Evolutionary conservation across 2,329 filamentous ascomycete species (phyloP).

Genomic region (Ascochyta pisi): DNA sequence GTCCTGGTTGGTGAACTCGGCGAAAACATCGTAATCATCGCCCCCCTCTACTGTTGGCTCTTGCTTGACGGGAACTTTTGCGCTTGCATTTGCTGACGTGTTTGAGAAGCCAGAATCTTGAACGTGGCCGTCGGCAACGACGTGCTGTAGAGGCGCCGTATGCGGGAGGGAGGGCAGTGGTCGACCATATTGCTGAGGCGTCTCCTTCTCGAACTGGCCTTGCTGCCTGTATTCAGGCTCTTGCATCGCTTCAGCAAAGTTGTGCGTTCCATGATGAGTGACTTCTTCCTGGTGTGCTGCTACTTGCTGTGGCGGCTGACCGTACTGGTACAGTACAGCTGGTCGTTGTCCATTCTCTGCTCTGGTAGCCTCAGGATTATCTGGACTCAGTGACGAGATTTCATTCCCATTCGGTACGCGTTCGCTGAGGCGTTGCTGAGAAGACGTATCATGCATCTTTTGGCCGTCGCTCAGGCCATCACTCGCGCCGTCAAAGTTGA

Average conservation of each 20-base stretch:
- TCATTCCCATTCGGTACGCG: background rate
- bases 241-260: background rate
- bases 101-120: background rate
- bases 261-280: background rate
- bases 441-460: too few relatives aligned
- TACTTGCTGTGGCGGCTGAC: background rate
- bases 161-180: background rate
- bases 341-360: background rate
- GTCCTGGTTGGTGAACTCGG: constrained; percentile 3
- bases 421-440: background rate
- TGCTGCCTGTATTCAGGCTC: background rate
- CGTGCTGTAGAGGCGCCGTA: background rate
- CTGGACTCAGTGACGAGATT: background rate
- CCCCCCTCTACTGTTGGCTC: background rate
- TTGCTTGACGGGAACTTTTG: background rate
- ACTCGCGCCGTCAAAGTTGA: constrained; percentile 2
- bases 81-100: background rate
- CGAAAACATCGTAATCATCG: background rate
- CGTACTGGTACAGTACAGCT: background rate
- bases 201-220: background rate
- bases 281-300: background rate
- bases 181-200: background rate
- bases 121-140: background rate
- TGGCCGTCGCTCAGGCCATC: background rate
- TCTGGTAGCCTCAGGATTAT: background rate